Evolutionary conservation across 225 moss, liverwort and hornwort genomes (phyloP).

Genomic region (Lunularia cruciata): DNA sequence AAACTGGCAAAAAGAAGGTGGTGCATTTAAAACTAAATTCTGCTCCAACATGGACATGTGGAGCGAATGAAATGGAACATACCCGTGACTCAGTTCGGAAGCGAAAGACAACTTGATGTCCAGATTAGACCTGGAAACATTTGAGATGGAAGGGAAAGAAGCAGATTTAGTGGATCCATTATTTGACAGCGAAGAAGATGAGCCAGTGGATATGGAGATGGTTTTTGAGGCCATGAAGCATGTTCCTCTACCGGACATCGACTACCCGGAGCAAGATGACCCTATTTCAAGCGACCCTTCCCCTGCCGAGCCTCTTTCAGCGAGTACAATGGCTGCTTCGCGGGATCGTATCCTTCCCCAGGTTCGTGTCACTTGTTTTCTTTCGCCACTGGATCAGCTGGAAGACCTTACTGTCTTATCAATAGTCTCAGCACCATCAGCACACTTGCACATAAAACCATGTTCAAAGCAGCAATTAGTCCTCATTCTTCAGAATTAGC

Average conservation of each 20-base stretch:
- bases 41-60: neutral
- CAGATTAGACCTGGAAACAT: conserved; percentile 20
- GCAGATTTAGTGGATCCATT: conserved; percentile 63
- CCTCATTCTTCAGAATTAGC: too few relatives aligned
- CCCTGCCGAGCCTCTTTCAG: conserved; percentile 23
- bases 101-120: conserved; percentile 30
- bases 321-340: conserved; percentile 28
- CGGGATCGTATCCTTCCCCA: conserved; percentile 42
- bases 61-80: conserved; percentile 11
- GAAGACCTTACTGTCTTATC: too few relatives aligned
- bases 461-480: too few relatives aligned
- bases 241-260: conserved; percentile 82
- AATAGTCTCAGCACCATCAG: too few relatives aligned
- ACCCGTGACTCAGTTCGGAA: neutral
- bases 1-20: conserved; percentile 6
- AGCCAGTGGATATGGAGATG: conserved; percentile 78
- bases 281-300: conserved; percentile 29
- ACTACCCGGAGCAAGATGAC: conserved; percentile 72
- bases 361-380: conserved; percentile 12
- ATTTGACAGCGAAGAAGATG: conserved; percentile 87
- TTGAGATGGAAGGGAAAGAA: conserved; percentile 66
- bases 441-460: too few relatives aligned
- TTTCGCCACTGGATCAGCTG: too few relatives aligned
- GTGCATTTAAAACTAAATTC: conserved; percentile 7
- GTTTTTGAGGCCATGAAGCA: conserved; percentile 88